Evolutionary conservation across 805 yeast genomes (phyloP), one percentile per base, ranked within the genome.

Genomic region (Sugiyamaella mastotermitis): DNA sequence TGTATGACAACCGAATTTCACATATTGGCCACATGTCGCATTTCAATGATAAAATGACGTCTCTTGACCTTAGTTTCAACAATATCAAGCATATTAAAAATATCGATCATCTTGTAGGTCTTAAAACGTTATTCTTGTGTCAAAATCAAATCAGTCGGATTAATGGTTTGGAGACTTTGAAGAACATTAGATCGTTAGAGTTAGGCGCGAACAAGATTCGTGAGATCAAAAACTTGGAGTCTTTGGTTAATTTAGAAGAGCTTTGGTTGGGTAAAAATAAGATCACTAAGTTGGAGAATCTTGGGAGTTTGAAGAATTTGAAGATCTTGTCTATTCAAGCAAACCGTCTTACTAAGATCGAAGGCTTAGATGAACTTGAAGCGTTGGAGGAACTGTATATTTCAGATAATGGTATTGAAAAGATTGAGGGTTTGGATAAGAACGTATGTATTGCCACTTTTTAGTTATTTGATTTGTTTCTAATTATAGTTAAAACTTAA

Each of bases 221-320:
- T 31, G 58, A 54, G 38, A 56, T 66, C 27, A 81, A 77, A 46
- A 74, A 76, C 28, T 56, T 88, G 49, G 68, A 70, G 15, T 59
- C 62, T 0, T 64, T 90, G 42, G 63, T 61, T 0, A 72, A 69
- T 35, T 62, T 92, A 31, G 74, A 76, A 47, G 83, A 88, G 55
- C 65, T 92, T 32, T 92, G 97, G 98, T 66, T 92, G 29, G 98
- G 97, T 32, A 86, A 87, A 55, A 92, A 92, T 60, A 72, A 72
- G 45, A 83, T 92, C 38, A 50, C 71, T 1, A 72, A 64, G 52
- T 60, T 92, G 27, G 71, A 83, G 20, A 81, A 83, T 54, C 63
- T 92, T 39, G 59, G 64, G 23, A 64, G 66, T 6, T 67, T 92
- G 41, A 55, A 58, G 35, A 81, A 81, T 42, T 69, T 92, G 49